Conservation (phyloP, 176 grass and related monocot species). For the Cenchrus purpureus region DNA sequence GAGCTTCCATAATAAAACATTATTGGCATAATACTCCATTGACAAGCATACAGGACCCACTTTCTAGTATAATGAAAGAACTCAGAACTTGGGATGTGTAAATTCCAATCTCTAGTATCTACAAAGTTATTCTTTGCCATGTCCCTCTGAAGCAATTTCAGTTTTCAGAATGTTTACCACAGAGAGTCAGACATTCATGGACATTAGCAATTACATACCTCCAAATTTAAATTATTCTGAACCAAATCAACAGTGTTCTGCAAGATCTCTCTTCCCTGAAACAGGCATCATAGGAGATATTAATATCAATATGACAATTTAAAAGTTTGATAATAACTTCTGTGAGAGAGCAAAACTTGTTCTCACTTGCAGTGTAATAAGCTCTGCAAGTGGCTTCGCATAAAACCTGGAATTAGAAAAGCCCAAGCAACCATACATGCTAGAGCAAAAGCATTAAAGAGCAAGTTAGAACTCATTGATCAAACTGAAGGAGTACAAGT, state of each 20-base stretch:
- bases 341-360: constrained; percentile 29
- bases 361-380: constrained; percentile 94
- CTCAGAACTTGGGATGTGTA: not conserved
- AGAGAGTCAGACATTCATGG: constrained; percentile 6
- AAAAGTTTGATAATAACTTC: constrained; percentile 33
- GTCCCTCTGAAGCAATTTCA: not conserved
- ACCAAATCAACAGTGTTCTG: constrained; percentile 95
- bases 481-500: constrained; percentile 21
- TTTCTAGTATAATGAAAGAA: constrained; percentile 1
- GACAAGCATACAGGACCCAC: not conserved
- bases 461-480: constrained; percentile 38
- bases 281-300: constrained; percentile 41
- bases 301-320: constrained; percentile 16
- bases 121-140: not conserved
- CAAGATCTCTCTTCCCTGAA: constrained; percentile 95
- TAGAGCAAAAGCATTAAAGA: constrained; percentile 50
- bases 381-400: constrained; percentile 94
- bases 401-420: constrained; percentile 97
- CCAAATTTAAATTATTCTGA: constrained; percentile 95
- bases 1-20: no score
- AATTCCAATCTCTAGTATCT: not conserved
- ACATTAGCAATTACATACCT: constrained; percentile 51
- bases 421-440: constrained; percentile 99
- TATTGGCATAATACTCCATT: not conserved
- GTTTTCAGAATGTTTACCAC: constrained; percentile 13